Conservation (phyloP, 495 filamentous ascomycete genomes). For the Trichoderma reesei region DNA sequence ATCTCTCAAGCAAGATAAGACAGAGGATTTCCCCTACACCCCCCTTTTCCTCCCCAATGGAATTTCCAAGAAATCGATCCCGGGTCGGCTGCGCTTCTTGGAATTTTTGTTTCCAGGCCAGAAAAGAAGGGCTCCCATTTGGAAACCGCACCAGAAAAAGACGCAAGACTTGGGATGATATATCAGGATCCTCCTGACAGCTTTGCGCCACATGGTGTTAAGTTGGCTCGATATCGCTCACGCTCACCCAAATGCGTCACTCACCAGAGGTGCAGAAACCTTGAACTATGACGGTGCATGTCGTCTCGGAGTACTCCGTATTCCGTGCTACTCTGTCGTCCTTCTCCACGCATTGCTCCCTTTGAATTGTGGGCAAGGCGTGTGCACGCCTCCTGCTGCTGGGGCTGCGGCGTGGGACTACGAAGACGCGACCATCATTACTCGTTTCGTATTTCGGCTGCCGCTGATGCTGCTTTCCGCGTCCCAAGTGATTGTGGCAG, state of each 20-base stretch:
- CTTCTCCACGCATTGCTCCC: not conserved
- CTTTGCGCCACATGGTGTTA: too few relatives aligned
- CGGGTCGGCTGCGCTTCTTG: not conserved
- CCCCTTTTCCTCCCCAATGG: not conserved
- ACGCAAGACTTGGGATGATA: too few relatives aligned
- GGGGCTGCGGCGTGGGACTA: not conserved
- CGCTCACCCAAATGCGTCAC: too few relatives aligned
- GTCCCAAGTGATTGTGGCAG: too few relatives aligned
- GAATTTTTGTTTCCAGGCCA: too few relatives aligned
- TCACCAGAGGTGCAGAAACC: too few relatives aligned
- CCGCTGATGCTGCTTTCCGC: not conserved
- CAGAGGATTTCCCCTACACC: not conserved
- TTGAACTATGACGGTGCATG: too few relatives aligned
- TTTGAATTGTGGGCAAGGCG: not conserved
- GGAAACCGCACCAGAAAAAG: too few relatives aligned
- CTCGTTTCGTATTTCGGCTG: not conserved
- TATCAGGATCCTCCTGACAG: too few relatives aligned
- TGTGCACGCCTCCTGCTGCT: not conserved
- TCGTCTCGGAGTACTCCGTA: too few relatives aligned
- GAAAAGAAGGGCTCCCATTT: too few relatives aligned
- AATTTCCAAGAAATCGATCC: not conserved
- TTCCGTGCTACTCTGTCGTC: not conserved
- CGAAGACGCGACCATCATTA: not conserved
- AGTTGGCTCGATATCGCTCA: too few relatives aligned
- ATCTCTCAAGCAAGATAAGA: not conserved